Conservation (phyloP, 2,329 filamentous ascomycete species). For the Colletotrichum chrysophilum region DNA sequence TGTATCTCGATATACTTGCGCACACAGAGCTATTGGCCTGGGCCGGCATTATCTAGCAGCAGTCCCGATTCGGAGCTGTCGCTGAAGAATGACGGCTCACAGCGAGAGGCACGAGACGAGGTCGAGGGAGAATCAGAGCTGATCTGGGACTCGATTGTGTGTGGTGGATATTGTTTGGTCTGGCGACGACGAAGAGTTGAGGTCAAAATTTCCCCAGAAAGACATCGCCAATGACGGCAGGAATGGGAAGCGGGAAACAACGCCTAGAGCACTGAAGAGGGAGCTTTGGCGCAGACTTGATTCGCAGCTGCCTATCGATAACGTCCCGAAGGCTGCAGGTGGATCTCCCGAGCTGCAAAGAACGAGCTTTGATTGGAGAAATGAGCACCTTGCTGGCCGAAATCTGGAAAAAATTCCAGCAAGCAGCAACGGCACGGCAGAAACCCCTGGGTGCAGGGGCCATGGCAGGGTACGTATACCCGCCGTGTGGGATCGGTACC, state of each 20-base stretch:
- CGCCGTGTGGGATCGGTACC: neutral
- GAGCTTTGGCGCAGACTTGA: neutral
- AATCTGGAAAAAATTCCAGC: constrained; percentile 3
- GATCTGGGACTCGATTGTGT: neutral
- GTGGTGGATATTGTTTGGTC: neutral
- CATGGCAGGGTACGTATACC: neutral
- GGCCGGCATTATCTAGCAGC: neutral
- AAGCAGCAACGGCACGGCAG: neutral
- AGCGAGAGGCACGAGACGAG: neutral
- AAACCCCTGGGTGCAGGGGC: neutral
- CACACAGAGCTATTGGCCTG: neutral
- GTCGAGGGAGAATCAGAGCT: neutral
- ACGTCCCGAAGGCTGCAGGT: constrained; percentile 13
- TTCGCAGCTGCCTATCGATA: constrained; percentile 3
- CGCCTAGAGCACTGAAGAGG: neutral
- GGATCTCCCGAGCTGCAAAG: neutral
- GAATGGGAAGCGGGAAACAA: neutral
- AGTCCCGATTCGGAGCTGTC: neutral
- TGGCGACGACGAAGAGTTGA: neutral
- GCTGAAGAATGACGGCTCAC: neutral
- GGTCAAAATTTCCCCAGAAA: neutral
- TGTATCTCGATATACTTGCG: neutral
- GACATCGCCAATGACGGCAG: neutral
- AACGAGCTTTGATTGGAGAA: neutral
- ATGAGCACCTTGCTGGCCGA: neutral